Conservation (phyloP, 106 monocot species). For the Phalaenopsis aphrodite region DNA sequence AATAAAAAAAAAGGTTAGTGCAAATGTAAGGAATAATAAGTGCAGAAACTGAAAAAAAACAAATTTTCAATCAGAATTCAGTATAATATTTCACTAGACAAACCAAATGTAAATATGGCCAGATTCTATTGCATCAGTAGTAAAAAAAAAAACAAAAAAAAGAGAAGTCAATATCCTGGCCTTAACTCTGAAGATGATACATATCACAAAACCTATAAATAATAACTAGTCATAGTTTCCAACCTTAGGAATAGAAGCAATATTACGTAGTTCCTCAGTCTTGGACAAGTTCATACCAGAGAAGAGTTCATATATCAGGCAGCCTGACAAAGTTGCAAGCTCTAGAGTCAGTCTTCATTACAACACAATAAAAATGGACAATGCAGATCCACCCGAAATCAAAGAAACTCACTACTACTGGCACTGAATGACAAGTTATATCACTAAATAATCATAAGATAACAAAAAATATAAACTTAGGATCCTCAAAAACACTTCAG, state of each 20-base stretch:
- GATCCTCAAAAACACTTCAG: not conserved
- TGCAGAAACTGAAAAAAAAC: not conserved
- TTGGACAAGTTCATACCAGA: slow-evolving; percentile 69
- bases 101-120: not conserved
- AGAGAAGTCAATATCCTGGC: not conserved
- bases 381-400: not conserved
- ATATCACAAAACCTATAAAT: not conserved
- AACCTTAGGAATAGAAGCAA: slow-evolving; percentile 88
- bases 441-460: not conserved
- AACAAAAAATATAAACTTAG: not conserved
- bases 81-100: not conserved
- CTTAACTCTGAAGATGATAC: not conserved
- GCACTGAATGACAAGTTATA: not conserved
- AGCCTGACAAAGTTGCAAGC: slow-evolving; percentile 38
- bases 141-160: not conserved
- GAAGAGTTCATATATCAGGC: slow-evolving; percentile 93
- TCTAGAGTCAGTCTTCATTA: not conserved
- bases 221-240: slow-evolving; percentile 3
- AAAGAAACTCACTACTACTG: not conserved
- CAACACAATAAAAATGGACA: not conserved
- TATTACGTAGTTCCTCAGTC: slow-evolving; percentile 88
- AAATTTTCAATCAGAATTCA: not conserved
- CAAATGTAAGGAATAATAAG: not conserved
- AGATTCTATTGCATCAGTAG: not conserved
- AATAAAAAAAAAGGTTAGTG: not conserved